Evolutionary conservation across 495 filamentous ascomycete genomes (phyloP).

Genomic region (Lophiotrema nucula): DNA sequence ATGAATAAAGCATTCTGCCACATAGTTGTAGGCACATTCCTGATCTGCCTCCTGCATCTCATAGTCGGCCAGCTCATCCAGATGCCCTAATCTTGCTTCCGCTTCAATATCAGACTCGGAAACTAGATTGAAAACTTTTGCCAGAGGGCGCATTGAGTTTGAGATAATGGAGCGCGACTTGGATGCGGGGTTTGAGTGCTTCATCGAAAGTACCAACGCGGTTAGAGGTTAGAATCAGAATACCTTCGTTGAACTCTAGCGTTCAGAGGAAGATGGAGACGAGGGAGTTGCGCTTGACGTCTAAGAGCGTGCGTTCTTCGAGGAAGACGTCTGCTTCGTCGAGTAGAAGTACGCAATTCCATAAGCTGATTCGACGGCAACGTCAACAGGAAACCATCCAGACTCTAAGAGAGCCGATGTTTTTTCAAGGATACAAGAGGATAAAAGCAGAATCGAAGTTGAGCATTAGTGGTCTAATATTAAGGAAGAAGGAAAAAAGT

Average conservation of each 20-base stretch:
- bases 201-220: conserved; percentile 48
- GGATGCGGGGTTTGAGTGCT: conserved; percentile 43
- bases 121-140: background rate
- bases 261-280: conserved; percentile 57
- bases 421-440: no score
- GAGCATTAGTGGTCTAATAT: no score
- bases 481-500: no score
- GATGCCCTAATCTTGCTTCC: background rate
- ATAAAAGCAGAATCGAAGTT: no score
- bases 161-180: conserved; percentile 40
- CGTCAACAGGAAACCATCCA: no score
- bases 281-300: conserved; percentile 51
- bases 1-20: background rate
- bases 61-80: background rate
- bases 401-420: no score
- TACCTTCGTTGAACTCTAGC: conserved; percentile 58
- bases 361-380: no score
- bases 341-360: conserved; percentile 52
- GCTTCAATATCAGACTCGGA: background rate
- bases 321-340: conserved; percentile 69
- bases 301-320: conserved; percentile 41
- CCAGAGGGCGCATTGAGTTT: conserved; percentile 21
- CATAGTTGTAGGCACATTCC: background rate
- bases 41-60: background rate
- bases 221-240: conserved; percentile 60